A percentile compares a stretch with the other conserved stretches of the same genome.
These are phyloP conservation scores for Scolecobasidium constrictum DNA, from an alignment of 2,329 filamentous ascomycete species.

Conservation along the genomic window DNA sequence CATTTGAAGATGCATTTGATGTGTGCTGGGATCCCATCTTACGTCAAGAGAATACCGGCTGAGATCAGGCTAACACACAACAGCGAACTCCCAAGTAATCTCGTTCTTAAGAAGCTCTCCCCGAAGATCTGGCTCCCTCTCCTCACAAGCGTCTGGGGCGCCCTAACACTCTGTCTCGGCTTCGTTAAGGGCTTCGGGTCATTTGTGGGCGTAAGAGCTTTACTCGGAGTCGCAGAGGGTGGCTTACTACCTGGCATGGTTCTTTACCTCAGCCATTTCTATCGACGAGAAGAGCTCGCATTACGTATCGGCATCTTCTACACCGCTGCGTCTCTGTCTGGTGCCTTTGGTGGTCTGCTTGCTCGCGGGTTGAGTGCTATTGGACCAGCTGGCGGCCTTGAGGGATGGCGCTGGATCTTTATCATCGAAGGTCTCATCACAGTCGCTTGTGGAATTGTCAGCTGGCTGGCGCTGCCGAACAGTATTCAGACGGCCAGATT, in stretches of 20 bases:
- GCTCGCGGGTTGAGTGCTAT: constrained; percentile 42
- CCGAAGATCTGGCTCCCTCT: constrained; percentile 42
- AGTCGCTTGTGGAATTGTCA: no score
- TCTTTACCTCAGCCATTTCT: constrained; percentile 46
- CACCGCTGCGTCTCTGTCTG: constrained; percentile 43
- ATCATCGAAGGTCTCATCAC: constrained; percentile 11
- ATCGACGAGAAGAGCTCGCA: constrained; percentile 45
- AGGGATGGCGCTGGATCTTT: constrained; percentile 12
- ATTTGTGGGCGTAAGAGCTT: constrained; percentile 36
- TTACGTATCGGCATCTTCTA: constrained; percentile 47
- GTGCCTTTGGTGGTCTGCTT: constrained; percentile 47
- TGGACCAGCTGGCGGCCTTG: constrained; percentile 19
- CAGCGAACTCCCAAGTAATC: constrained; percentile 46
- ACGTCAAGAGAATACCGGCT: no score
- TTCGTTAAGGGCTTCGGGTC: constrained; percentile 39
- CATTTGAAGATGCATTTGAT: no score
- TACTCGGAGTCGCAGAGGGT: constrained; percentile 46
- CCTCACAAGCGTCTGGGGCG: constrained; percentile 44
- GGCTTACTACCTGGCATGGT: constrained; percentile 48
- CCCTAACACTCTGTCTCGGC: constrained; percentile 43
- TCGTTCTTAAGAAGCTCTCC: constrained; percentile 43
- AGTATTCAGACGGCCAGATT: no score
- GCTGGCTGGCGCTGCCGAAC: no score
- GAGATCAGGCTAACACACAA: no score
- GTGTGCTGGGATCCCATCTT: no score